These are phyloP conservation scores for Phyllosticta ampelicida DNA, from an alignment of 2,329 filamentous ascomycete genomes.

Conservation along the genomic window DNA sequence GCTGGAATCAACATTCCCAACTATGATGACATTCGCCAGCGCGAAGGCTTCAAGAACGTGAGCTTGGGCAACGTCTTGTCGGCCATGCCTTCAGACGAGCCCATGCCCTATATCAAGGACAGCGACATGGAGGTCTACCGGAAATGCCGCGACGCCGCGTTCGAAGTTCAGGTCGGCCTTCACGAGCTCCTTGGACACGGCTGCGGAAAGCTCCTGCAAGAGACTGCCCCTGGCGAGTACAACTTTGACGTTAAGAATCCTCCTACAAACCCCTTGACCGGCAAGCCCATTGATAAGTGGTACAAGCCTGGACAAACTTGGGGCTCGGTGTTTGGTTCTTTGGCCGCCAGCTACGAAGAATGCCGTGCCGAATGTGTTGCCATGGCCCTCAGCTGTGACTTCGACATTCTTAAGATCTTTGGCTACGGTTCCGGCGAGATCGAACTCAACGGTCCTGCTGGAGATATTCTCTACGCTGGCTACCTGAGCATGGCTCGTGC, in stretches of 20 bases:
- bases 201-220: slow-evolving; percentile 86
- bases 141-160: slow-evolving; percentile 74
- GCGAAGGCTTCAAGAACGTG: slow-evolving; percentile 83
- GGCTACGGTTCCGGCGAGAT: slow-evolving; percentile 70
- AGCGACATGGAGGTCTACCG: slow-evolving; percentile 68
- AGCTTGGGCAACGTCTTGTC: slow-evolving; percentile 87
- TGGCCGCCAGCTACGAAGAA: slow-evolving; percentile 86
- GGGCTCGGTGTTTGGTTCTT: slow-evolving; percentile 81
- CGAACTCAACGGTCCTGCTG: slow-evolving; percentile 65
- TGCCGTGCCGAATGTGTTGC: slow-evolving; percentile 90
- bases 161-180: slow-evolving; percentile 91
- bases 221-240: slow-evolving; percentile 68
- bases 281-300: slow-evolving; percentile 70
- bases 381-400: slow-evolving; percentile 84
- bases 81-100: slow-evolving; percentile 85
- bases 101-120: slow-evolving; percentile 78
- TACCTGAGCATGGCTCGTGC: slow-evolving; percentile 92
- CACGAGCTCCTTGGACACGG: slow-evolving; percentile 86
- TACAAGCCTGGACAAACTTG: slow-evolving; percentile 95
- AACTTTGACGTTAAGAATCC: slow-evolving; percentile 83
- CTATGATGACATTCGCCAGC: slow-evolving; percentile 51
- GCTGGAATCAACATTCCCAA: slow-evolving; percentile 51
- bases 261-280: slow-evolving; percentile 67
- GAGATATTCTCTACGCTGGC: slow-evolving; percentile 75
- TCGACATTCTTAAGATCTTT: slow-evolving; percentile 79